A percentile compares a stretch with the other conserved stretches of the same genome.
Evolutionary conservation across 1,284 basidiomycete species (phyloP).

Genomic region (Malassezia arunalokei): DNA sequence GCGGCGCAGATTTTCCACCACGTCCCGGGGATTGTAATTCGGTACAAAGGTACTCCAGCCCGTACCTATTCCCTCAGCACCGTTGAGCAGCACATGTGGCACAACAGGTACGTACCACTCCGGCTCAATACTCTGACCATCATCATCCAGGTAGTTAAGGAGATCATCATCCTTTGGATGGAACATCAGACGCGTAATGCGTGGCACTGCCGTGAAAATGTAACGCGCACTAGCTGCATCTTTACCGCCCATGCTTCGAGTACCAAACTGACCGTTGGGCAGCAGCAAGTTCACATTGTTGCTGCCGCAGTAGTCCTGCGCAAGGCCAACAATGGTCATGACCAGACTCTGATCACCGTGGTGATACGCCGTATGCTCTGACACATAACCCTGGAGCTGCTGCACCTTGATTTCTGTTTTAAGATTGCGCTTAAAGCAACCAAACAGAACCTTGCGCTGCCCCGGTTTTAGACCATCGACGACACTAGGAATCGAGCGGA

Average conservation of each 20-base stretch:
- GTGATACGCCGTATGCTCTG: conserved; percentile 88
- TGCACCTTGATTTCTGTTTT: conserved; percentile 91
- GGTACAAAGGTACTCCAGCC: conserved; percentile 94
- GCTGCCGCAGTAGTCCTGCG: conserved; percentile 86
- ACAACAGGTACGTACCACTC: conserved; percentile 86
- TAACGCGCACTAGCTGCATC: conserved; percentile 91
- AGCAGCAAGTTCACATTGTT: conserved; percentile 87
- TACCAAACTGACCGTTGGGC: conserved; percentile 94
- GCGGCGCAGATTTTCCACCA: conserved; percentile 74
- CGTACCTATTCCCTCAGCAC: conserved; percentile 94
- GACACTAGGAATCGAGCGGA: conserved; percentile 70
- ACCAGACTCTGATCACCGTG: conserved; percentile 83
- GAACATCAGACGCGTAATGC: conserved; percentile 68
- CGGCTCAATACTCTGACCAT: conserved; percentile 78
- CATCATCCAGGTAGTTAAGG: conserved; percentile 73
- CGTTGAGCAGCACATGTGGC: conserved; percentile 82
- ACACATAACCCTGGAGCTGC: conserved; percentile 86
- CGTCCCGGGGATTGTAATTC: conserved; percentile 81
- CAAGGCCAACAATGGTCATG: conserved; percentile 81
- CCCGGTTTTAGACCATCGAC: conserved; percentile 97
- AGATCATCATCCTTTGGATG: conserved; percentile 74
- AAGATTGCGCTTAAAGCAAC: conserved; percentile 85
- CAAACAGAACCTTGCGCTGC: conserved; percentile 92
- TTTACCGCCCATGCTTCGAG: conserved; percentile 48
- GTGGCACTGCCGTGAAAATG: conserved; percentile 74